phyloP scores from a whole-genome alignment of 139 green algal genomes.

The Haematococcus sp. region DNA sequence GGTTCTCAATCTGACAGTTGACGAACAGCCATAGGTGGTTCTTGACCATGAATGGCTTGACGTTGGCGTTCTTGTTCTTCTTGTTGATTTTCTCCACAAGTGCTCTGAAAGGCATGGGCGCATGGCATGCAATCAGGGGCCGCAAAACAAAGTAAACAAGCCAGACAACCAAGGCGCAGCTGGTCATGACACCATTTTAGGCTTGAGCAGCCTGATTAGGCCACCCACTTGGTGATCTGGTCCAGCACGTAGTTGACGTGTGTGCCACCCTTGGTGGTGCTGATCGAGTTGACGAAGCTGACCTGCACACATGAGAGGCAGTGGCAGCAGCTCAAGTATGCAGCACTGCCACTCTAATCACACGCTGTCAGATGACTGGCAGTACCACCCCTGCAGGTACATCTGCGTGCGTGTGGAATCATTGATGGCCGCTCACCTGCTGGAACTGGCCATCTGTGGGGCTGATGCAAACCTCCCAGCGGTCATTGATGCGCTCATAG shows the following conservation, averaged over 20 bases:
- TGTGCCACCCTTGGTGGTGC: slow-evolving; percentile 94
- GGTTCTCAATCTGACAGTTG: slow-evolving; percentile 96
- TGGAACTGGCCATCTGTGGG: slow-evolving; percentile 90
- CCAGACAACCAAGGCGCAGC: too few relatives aligned
- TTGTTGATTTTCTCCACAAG: slow-evolving; percentile 89
- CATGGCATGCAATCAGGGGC: too few relatives aligned
- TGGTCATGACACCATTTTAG: too few relatives aligned
- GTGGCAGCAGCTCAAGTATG: too few relatives aligned
- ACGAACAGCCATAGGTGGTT: slow-evolving; percentile 99
- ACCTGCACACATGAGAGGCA: slow-evolving; percentile 68
- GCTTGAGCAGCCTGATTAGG: too few relatives aligned
- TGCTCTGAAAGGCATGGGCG: slow-evolving; percentile 33
- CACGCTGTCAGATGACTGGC: too few relatives aligned
- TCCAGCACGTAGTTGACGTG: slow-evolving; percentile 94
- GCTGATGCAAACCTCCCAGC: slow-evolving; percentile 93
- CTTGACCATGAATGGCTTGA: slow-evolving; percentile 96
- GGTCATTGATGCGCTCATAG: slow-evolving; percentile 87
- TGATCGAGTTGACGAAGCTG: slow-evolving; percentile 98
- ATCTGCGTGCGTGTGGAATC: too few relatives aligned
- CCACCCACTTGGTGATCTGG: slow-evolving; percentile 76
- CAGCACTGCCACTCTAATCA: too few relatives aligned
- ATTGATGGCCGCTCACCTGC: slow-evolving; percentile 73
- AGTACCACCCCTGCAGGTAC: too few relatives aligned
- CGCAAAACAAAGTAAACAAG: too few relatives aligned
- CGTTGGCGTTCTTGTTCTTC: slow-evolving; percentile 89